Base-by-base conservation (phyloP, 148 eudicot genomes). In the Camellia sinensis region DNA sequence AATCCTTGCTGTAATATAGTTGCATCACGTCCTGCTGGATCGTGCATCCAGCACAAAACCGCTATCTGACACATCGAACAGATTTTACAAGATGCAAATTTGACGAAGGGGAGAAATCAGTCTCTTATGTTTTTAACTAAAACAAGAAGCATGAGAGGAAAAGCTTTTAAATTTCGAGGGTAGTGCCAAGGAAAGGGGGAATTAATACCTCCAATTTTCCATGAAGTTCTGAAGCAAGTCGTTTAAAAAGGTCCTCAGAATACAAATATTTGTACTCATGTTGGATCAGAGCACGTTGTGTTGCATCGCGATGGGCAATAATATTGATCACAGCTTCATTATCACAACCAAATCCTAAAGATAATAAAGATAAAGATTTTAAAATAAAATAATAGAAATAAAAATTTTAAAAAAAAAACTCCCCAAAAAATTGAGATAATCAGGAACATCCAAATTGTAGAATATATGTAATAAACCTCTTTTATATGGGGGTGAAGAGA, bases 21-120 rank as follows among this genome's bases (percentile, higher is more conserved):
- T 80, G 97, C 98, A 91, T 94, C 98, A 15, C 95, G 88, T 13
- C 83, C 45, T 63, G 93, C 94, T 59, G 94, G 95, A 84, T 92
- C 92, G 74, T 87, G 85, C 91, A 92, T 86, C 98, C 97, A 94
- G 17, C 86, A 88, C 66, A 90, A 68, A 57, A 92, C 84, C 7
- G 93, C 93, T 84, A 67, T 81, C 98, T 94, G 90, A 82, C 3
- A 61, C n/a, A 52, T 19, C 22, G 45, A 67, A 64, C 3, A 64
- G 40, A 29, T 4, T 61, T 61, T n/a, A 61, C 18, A 61, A 61
- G 64, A 17, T 18, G 21, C 59, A 9, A 54, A 54, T 2, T 60
- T 17, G 4, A 60, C 19, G 21, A 60, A 60, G 21, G 41, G 64
- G 21, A 64, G 41, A 22, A 64, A 22, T 64, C 67, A 19, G 67